Evolutionary conservation across 1,284 basidiomycete genomes (phyloP), one percentile per base, ranked within the genome.

Genomic region (Hymenochaete sp.): DNA sequence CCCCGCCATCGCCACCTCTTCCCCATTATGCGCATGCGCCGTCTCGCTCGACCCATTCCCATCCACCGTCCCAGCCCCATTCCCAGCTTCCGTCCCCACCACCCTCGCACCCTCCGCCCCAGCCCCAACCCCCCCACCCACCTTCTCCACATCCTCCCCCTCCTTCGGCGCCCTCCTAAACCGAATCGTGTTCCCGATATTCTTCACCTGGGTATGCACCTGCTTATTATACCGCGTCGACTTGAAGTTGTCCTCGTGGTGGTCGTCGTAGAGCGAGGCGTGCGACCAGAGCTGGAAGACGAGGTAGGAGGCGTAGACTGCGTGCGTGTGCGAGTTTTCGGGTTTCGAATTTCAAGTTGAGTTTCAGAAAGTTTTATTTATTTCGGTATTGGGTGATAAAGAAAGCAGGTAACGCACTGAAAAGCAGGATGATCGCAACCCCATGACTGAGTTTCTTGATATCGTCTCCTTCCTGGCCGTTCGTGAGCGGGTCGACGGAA

Each of bases 231-330:
- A 60, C 7, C 55, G 57, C 9, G 64, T 57, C 22, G 63, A 62
- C 49, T 55, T 54, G 48, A 55, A 57, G 47, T 55, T 68, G 4
- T 53, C 72, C 52, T 65, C 65, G 48, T 65, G 65, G 32, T 61
- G 61, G 48, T 86, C 81, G 42, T 75, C 66, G 63, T 87, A 93
- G 8, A 93, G 72, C 55, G 90, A 75, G 14, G 78, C 75, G 61
- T 95, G 91, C 0, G 89, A 89, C 72, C 79, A 92, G 25, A 93
- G 73, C 58, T 93, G 90, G 66, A 93, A 95, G 40, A 90, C 56
- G 26, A 93, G 72, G 59, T 90, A 92, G 14, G 77, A 72, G 14
- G 68, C 56, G 59, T 92, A 90, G 48, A 82, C 81, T 83, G 51
- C 5, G 38, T 14, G 18, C 26, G 35, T n/a, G 2, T 21, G 31